Percentiles rank a stretch among this genome's conserved stretches.
These are phyloP conservation scores for Haplographium delicatum DNA, from an alignment of 495 filamentous ascomycete genomes.

Conservation along the genomic window DNA sequence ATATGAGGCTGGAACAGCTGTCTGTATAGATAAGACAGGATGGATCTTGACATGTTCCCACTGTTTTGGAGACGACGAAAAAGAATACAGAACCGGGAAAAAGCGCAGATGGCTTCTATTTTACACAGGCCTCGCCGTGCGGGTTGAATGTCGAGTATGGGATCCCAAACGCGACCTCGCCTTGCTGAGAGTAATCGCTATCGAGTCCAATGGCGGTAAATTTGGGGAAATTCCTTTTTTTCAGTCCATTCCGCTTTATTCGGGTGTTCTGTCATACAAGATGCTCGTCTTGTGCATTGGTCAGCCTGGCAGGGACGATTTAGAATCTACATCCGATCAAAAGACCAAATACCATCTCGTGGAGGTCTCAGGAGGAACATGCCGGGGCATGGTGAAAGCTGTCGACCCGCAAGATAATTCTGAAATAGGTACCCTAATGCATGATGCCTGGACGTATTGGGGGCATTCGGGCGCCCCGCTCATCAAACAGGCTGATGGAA, in stretches of 20 bases:
- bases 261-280: background rate
- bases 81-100: constrained; percentile 21
- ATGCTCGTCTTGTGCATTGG: constrained; percentile 27
- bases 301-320: constrained; percentile 36
- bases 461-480: constrained; percentile 40
- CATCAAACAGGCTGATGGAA: constrained; percentile 23
- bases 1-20: constrained; percentile 36
- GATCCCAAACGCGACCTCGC: constrained; percentile 35
- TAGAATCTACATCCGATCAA: constrained; percentile 27
- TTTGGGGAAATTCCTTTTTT: background rate
- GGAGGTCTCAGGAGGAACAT: constrained; percentile 32
- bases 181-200: constrained; percentile 29
- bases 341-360: constrained; percentile 35
- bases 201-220: constrained; percentile 4
- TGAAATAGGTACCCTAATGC: constrained; percentile 39
- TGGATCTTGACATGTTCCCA: constrained; percentile 38
- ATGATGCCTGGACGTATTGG: constrained; percentile 46
- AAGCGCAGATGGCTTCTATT: constrained; percentile 34
- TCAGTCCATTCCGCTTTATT: background rate
- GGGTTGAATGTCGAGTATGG: constrained; percentile 30
- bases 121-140: constrained; percentile 30
- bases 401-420: constrained; percentile 35
- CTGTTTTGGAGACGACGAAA: constrained; percentile 34
- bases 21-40: constrained; percentile 32
- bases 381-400: constrained; percentile 29